A percentile compares a stretch with the other conserved stretches of the same genome.
Evolutionary conservation across 331 rosid genomes (phyloP).

Genomic region (Spiraea crenata): DNA sequence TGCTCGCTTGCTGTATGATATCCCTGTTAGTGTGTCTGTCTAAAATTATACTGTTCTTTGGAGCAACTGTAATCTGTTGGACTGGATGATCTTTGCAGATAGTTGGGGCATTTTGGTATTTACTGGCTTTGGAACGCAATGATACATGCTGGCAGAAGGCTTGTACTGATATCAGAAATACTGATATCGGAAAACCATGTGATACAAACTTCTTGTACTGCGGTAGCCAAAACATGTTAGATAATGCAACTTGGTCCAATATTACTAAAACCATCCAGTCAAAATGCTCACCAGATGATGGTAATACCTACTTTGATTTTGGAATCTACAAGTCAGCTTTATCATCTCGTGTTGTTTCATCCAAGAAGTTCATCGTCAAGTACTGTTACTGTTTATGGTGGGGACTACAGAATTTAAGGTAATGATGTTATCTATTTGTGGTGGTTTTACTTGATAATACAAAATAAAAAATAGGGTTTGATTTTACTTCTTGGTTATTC

Average conservation of each 20-base stretch:
- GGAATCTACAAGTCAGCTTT: conserved; percentile 76
- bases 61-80: neutral
- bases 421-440: conserved; percentile 1
- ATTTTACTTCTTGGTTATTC: neutral
- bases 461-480: neutral
- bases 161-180: conserved; percentile 26
- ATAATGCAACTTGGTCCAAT: conserved; percentile 39
- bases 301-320: conserved; percentile 50
- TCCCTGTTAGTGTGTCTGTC: conserved; percentile 15
- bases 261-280: conserved; percentile 19
- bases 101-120: conserved; percentile 95
- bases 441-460: conserved; percentile 6
- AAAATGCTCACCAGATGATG: conserved; percentile 41
- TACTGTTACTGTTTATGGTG: conserved; percentile 98
- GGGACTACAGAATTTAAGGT: conserved; percentile 99
- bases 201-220: conserved; percentile 64
- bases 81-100: conserved; percentile 52
- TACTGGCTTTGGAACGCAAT: conserved; percentile 87
- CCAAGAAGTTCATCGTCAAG: conserved; percentile 64
- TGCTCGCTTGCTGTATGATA: conserved; percentile 8
- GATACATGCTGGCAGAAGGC: conserved; percentile 89
- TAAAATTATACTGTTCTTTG: neutral
- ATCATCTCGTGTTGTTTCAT: conserved; percentile 56
- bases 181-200: conserved; percentile 1
- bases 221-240: conserved; percentile 38